Percentiles rank a stretch among this genome's conserved stretches.
These are phyloP conservation scores for Hymenoscyphus fraxineus DNA, from an alignment of 2,329 filamentous ascomycete genomes.

Conservation along the genomic window DNA sequence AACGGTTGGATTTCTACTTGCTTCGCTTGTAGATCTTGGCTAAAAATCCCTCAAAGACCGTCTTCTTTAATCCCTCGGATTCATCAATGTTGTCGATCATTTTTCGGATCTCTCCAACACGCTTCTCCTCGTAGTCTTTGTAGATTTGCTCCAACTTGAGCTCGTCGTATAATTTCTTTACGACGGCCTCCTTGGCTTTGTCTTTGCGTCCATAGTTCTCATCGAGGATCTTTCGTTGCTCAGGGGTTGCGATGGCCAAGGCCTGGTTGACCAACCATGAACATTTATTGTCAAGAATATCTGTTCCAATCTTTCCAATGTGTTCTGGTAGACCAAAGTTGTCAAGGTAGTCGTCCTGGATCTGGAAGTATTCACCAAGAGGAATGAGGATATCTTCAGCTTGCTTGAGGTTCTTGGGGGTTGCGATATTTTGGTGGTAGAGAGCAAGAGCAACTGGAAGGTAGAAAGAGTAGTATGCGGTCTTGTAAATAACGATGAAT, in stretches of 20 bases:
- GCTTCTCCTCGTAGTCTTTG: slow-evolving; percentile 83
- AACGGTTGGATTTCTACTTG: slow-evolving; percentile 58
- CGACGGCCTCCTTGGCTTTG: slow-evolving; percentile 70
- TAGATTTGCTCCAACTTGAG: slow-evolving; percentile 80
- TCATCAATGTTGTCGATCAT: slow-evolving; percentile 82
- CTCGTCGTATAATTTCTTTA: slow-evolving; percentile 88
- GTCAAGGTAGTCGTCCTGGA: slow-evolving; percentile 98
- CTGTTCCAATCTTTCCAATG: slow-evolving; percentile 97
- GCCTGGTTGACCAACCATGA: slow-evolving; percentile 98
- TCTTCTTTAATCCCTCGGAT: slow-evolving; percentile 82
- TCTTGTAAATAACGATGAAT: slow-evolving; percentile 99
- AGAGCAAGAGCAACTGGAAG: slow-evolving; percentile 90
- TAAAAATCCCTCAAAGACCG: slow-evolving; percentile 84
- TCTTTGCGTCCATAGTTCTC: slow-evolving; percentile 95
- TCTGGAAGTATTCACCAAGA: slow-evolving; percentile 98
- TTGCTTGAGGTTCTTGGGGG: slow-evolving; percentile 81
- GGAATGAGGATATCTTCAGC: slow-evolving; percentile 91
- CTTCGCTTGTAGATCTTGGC: slow-evolving; percentile 97
- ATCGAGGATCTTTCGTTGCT: slow-evolving; percentile 84
- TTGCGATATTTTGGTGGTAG: slow-evolving; percentile 79
- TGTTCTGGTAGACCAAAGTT: slow-evolving; percentile 90
- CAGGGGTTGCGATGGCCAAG: slow-evolving; percentile 70
- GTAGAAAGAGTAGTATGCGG: slow-evolving; percentile 98
- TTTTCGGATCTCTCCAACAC: slow-evolving; percentile 70
- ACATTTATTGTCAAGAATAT: slow-evolving; percentile 99